Conservation (phyloP, 805 yeast species). For the Saturnispora diversa region DNA sequence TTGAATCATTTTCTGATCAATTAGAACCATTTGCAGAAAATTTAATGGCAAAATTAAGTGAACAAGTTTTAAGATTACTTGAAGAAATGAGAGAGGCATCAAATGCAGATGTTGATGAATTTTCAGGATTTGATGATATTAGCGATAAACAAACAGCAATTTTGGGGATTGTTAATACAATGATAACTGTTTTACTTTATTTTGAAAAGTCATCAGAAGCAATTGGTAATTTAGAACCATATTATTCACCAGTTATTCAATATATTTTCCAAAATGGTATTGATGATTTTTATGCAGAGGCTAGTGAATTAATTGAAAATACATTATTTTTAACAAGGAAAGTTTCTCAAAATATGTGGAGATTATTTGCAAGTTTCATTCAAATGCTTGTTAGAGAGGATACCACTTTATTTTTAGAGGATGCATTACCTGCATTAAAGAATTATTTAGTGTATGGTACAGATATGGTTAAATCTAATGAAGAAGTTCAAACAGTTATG, state of each 20-base stretch:
- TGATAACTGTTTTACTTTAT: conserved; percentile 78
- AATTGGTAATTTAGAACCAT: conserved; percentile 60
- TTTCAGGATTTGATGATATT: conserved; percentile 28
- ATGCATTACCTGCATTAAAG: conserved; percentile 62
- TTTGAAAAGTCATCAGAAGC: conserved; percentile 75
- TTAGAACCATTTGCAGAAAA: conserved; percentile 85
- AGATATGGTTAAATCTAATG: conserved; percentile 40
- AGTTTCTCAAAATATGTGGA: conserved; percentile 72
- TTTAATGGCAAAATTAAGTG: conserved; percentile 50
- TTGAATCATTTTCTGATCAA: conserved; percentile 79
- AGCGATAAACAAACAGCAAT: conserved; percentile 83
- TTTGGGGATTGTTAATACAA: conserved; percentile 75
- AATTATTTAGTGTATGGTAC: conserved; percentile 58
- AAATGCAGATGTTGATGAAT: conserved; percentile 43
- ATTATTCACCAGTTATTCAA: conserved; percentile 65
- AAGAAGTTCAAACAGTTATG: conserved; percentile 40
- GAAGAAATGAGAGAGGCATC: conserved; percentile 61
- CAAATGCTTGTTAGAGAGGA: conserved; percentile 31
- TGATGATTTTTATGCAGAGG: conserved; percentile 77
- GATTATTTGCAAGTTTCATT: conserved; percentile 46
- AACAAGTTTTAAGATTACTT: conserved; percentile 68
- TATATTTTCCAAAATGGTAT: conserved; percentile 56
- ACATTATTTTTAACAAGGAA: conserved; percentile 55
- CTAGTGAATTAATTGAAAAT: conserved; percentile 71
- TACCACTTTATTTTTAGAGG: conserved; percentile 66